These are phyloP conservation scores for Exophiala bonariae DNA, from an alignment of 2,329 filamentous ascomycete species.

Conservation along the genomic window DNA sequence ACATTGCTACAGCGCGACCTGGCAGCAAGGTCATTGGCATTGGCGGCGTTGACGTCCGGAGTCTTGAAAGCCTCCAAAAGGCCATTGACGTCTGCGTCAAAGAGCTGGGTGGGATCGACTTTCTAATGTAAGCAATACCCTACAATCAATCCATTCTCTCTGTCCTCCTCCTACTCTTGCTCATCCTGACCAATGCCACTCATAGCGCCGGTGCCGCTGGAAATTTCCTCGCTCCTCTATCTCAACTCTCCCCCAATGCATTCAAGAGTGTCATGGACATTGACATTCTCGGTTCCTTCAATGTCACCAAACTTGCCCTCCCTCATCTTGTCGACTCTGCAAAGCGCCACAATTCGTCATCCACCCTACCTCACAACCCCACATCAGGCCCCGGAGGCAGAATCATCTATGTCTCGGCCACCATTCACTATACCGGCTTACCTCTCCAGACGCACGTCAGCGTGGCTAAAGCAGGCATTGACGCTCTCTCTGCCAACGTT, in stretches of 20 bases:
- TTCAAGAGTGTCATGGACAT: constrained; percentile 97
- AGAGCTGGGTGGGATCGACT: constrained; percentile 87
- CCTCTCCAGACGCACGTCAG: constrained; percentile 87
- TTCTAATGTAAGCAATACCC: constrained; percentile 71
- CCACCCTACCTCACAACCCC: constrained; percentile 47
- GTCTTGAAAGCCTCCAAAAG: constrained; percentile 65
- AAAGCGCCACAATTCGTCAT: constrained; percentile 59
- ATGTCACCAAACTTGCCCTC: constrained; percentile 89
- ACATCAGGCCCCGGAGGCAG: constrained; percentile 67
- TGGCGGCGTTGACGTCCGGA: constrained; percentile 72
- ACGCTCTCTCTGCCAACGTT: constrained; percentile 76
- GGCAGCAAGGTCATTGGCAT: constrained; percentile 87
- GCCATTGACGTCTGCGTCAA: constrained; percentile 77
- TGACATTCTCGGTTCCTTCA: constrained; percentile 89
- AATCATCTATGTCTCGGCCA: constrained; percentile 87
- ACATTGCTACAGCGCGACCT: constrained; percentile 75
- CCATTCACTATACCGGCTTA: constrained; percentile 85
- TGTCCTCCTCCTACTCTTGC: neutral
- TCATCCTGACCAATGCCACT: no score
- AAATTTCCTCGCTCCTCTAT: constrained; percentile 88
- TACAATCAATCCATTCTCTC: neutral
- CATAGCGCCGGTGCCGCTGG: constrained; percentile 87
- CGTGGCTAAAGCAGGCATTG: constrained; percentile 87
- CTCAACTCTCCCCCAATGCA: constrained; percentile 78
- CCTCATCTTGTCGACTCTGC: constrained; percentile 79